A percentile compares a stretch with the other conserved stretches of the same genome.
phyloP scores from a whole-genome alignment of 495 filamentous ascomycete species.

The Aspergillus asperescens region DNA sequence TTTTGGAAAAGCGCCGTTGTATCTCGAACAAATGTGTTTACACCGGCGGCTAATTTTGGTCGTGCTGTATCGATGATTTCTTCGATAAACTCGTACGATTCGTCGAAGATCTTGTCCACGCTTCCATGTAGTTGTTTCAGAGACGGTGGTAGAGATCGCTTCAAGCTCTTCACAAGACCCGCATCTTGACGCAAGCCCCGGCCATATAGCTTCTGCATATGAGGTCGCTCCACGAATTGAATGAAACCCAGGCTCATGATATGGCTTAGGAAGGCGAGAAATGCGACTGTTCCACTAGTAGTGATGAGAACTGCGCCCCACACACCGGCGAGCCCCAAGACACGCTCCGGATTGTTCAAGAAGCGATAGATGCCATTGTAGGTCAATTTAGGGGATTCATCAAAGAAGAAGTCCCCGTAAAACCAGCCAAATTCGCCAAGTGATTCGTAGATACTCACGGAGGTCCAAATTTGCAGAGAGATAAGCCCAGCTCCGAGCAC shows the following conservation, averaged over 20 bases:
- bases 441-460: slow-evolving; percentile 89
- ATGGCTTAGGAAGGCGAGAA: slow-evolving; percentile 79
- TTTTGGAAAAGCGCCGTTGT: slow-evolving; percentile 83
- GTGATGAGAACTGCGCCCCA: slow-evolving; percentile 95
- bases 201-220: slow-evolving; percentile 98
- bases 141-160: slow-evolving; percentile 80
- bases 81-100: slow-evolving; percentile 81
- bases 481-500: slow-evolving; percentile 76
- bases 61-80: slow-evolving; percentile 85
- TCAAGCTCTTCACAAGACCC: slow-evolving; percentile 84
- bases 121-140: slow-evolving; percentile 70
- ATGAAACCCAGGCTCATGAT: slow-evolving; percentile 81
- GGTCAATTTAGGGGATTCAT: slow-evolving; percentile 74
- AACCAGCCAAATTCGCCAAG: slow-evolving; percentile 99
- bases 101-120: slow-evolving; percentile 80
- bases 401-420: slow-evolving; percentile 96
- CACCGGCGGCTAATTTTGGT: slow-evolving; percentile 79
- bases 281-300: slow-evolving; percentile 74
- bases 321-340: slow-evolving; percentile 89
- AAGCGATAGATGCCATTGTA: slow-evolving; percentile 98
- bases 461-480: slow-evolving; percentile 87
- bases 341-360: slow-evolving; percentile 93
- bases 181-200: slow-evolving; percentile 76
- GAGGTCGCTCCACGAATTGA: slow-evolving; percentile 88
- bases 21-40: slow-evolving; percentile 81